A percentile compares a stretch with the other conserved stretches of the same genome.
Conservation (phyloP, 495 filamentous ascomycete genomes). For the Parachaetomium inaequale region DNA sequence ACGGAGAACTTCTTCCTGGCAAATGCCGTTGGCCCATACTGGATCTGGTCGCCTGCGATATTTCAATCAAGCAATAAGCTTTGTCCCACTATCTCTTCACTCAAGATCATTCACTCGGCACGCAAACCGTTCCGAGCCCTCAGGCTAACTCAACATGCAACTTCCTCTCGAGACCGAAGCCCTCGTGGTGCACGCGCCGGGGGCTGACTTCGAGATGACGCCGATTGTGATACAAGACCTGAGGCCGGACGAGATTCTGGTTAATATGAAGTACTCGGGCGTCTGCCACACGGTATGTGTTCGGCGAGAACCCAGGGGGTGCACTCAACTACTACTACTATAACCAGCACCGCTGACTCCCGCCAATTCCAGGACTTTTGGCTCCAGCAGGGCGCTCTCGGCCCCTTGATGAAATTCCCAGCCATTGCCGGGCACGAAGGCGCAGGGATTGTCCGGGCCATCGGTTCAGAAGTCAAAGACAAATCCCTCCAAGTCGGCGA, state of each 20-base stretch:
- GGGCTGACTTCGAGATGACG: slow-evolving; percentile 24
- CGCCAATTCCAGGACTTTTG: slow-evolving; percentile 23
- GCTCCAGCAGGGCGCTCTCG: slow-evolving; percentile 35
- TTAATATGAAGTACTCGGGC: slow-evolving; percentile 41
- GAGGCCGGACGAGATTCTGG: slow-evolving; percentile 37
- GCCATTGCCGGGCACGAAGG: slow-evolving; percentile 55
- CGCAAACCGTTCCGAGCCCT: too few species aligned
- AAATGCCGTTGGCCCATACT: neutral
- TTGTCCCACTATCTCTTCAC: neutral
- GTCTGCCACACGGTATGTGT: slow-evolving; percentile 41
- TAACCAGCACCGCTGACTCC: neutral
- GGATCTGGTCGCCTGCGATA: too few species aligned
- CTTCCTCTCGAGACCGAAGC: slow-evolving; percentile 23
- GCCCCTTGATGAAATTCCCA: slow-evolving; percentile 32
- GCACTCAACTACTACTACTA: too few species aligned
- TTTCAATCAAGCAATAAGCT: too few species aligned
- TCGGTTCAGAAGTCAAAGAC: slow-evolving; percentile 43
- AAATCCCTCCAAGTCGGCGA: slow-evolving; percentile 42
- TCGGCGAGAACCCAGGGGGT: too few species aligned
- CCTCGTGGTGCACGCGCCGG: slow-evolving; percentile 19
- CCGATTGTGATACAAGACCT: slow-evolving; percentile 28
- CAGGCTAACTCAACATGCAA: slow-evolving; percentile 9
- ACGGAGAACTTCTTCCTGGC: slow-evolving; percentile 1
- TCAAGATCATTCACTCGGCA: neutral
- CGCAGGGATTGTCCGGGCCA: slow-evolving; percentile 43